Base-by-base conservation (phyloP, 495 filamentous ascomycete genomes). In the Daldinia grandis region DNA sequence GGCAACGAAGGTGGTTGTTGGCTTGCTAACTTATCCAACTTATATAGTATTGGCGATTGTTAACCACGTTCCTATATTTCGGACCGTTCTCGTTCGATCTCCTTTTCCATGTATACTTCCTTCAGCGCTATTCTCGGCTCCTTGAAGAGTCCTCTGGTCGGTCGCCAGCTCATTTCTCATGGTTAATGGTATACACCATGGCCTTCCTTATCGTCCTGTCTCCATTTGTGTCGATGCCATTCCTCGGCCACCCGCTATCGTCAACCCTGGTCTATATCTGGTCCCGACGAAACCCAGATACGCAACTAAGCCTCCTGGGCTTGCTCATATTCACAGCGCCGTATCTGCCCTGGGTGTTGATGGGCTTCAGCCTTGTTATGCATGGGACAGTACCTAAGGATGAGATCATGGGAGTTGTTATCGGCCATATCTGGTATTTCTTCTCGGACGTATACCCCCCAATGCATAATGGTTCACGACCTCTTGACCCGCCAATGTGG, bases 361-460 rank as follows among this genome's bases (percentile, higher is more conserved):
- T 99, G 87, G 91, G 84, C 0, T 95, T 99, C 79, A 93, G 90
- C 62, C 79, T 98, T 54, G 82, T 95, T 14, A 81, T 98, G 72
- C 94, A 98, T 80, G 90, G 92, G 10, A 91, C 85, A 1, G 82
- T 97, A 33, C 95, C 95, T 12, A 97, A 96, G 84, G 95, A 99
- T 79, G 95, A 99, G 83, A 88, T 99, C 64, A 92, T 93, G 80
- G 95, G 95, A 6, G 91, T 97, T 15, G 87, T 94, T 6, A 92
- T 98, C 56, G 95, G 95, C 3, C 95, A 99, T 80, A 86, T 98
- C 31, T 99, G 94, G 92, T 99, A 98, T 78, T 99, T 97, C 82
- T 98, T 98, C 82, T 91, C 89, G 55, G 95, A 99, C 75, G 93
- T 99, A 15, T 99, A 97, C 78, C 95, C 95, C 5, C 90, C 93